Evolutionary conservation across 352 stramenopile genomes (phyloP), one percentile per base, ranked within the genome.

Genomic region (Globisporangium spiculum): DNA sequence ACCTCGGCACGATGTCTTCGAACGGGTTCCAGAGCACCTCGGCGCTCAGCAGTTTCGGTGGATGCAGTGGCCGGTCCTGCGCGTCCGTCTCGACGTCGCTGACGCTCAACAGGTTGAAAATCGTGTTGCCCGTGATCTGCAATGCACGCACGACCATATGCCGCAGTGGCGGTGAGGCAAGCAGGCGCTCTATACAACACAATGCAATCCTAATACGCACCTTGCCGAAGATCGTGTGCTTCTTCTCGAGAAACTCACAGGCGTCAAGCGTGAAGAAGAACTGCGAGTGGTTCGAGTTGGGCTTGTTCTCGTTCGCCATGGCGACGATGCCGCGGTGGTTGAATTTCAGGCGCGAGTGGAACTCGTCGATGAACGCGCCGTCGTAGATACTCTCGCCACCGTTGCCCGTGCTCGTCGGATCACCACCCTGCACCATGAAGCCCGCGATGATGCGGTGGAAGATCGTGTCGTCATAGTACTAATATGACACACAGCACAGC

Each of bases 221-320:
- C 67, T 92, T 92, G 81, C 84, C 85, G 48, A 93, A 93, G 63
- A 98, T 98, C 41, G 98, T 98, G 79, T 99, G 93, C 73, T 99
- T 98, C 34, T 87, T 86, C 71, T 98, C 87, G 22, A 99, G 79
- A 77, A 98, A 98, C 22, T 97, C 84, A 59, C 93, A 97, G 60
- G 93, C 89, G 64, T 98, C 94, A 34, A 99, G 79, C 30, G 96
- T 99, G 68, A 99, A 93, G 80, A 99, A 99, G 81, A 99, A 99
- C 79, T 99, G 97, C 74, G 80, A 94, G 67, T 89, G 80, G 69
- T 96, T 98, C 32, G 89, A 84, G 77, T 96, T 91, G 30, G 74
- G 82, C 68, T 87, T 90, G 75, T 93, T 95, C 64, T 91, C 78
- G 70, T 96, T 97, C 20, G 90, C 94, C 92, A 98, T 98, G 2